phyloP scores from a whole-genome alignment of 257 asterid genomes.

The Cynanchum wilfordii region DNA sequence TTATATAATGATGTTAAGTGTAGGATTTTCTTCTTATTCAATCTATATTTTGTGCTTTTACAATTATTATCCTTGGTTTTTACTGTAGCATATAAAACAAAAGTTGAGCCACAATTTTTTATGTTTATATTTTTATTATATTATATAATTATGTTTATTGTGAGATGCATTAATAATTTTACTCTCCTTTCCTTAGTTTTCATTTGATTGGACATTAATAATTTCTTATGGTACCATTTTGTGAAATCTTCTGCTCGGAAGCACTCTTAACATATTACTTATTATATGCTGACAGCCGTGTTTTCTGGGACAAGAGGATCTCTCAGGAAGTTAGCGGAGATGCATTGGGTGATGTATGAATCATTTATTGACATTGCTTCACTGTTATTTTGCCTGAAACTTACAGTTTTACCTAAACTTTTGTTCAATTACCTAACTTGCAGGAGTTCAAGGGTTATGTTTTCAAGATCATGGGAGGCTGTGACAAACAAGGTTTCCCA shows the following conservation, averaged over 20 bases:
- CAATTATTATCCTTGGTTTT: too few species aligned
- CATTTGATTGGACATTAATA: neutral
- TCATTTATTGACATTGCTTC: neutral
- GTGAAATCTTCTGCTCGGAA: neutral
- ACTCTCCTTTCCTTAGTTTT: neutral
- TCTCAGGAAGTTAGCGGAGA: conserved; percentile 55
- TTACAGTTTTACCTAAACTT: neutral
- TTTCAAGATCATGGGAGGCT: conserved; percentile 55
- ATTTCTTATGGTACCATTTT: neutral
- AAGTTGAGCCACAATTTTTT: too few species aligned
- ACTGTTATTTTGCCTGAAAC: neutral
- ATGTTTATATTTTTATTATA: too few species aligned
- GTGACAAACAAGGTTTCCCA: conserved; percentile 59
- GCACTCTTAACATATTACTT: neutral
- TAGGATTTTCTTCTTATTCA: too few species aligned
- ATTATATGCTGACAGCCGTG: conserved; percentile 26
- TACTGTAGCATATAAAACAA: too few species aligned
- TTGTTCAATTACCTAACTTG: neutral
- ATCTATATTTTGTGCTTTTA: too few species aligned
- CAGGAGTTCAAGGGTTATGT: conserved; percentile 54
- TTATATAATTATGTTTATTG: too few species aligned
- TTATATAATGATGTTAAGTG: too few species aligned
- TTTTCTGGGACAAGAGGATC: conserved; percentile 50
- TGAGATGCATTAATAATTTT: too few species aligned
- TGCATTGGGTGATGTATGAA: conserved; percentile 45